Evolutionary conservation across 2,329 filamentous ascomycete genomes (phyloP).

Genomic region (Aspergillus quadrilineatus): DNA sequence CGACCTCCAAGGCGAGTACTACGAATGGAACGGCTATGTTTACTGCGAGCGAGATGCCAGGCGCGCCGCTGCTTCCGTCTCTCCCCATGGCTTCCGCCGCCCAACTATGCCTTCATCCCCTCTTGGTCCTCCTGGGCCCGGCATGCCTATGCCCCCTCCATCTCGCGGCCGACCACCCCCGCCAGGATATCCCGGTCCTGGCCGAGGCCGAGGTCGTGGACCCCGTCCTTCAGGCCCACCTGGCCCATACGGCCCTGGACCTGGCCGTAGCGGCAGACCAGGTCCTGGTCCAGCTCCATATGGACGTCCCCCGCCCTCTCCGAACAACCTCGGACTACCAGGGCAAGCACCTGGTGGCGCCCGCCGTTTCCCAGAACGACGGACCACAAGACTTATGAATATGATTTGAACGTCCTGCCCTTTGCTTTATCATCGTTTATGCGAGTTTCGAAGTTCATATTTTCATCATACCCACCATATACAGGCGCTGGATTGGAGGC

Average conservation of each 20-base stretch:
- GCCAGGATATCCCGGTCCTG: conserved; percentile 25
- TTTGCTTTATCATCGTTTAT: not conserved
- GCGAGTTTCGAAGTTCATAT: not conserved
- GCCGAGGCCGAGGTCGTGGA: conserved; percentile 13
- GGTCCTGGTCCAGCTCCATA: not conserved
- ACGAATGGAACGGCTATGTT: conserved; percentile 75
- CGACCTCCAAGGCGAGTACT: conserved; percentile 80
- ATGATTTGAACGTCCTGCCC: conserved; percentile 40
- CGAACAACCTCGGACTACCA: not conserved
- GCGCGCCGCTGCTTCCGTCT: conserved; percentile 47
- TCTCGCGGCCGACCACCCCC: conserved; percentile 25
- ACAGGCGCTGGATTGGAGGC: conserved; percentile 1
- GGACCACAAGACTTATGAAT: conserved; percentile 48
- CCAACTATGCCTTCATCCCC: conserved; percentile 37
- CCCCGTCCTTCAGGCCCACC: conserved; percentile 19
- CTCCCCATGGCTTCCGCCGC: conserved; percentile 37
- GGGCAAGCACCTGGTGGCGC: conserved; percentile 17
- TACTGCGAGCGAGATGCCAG: conserved; percentile 89
- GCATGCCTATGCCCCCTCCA: conserved; percentile 6
- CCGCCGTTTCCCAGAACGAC: conserved; percentile 48
- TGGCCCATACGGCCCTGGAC: not conserved
- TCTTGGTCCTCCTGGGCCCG: conserved; percentile 22
- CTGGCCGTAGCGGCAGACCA: not conserved
- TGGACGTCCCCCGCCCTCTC: not conserved
- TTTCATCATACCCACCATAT: not conserved